Base-by-base conservation (phyloP, 2,329 filamentous ascomycete species). In the Furcasterigmium sp. region DNA sequence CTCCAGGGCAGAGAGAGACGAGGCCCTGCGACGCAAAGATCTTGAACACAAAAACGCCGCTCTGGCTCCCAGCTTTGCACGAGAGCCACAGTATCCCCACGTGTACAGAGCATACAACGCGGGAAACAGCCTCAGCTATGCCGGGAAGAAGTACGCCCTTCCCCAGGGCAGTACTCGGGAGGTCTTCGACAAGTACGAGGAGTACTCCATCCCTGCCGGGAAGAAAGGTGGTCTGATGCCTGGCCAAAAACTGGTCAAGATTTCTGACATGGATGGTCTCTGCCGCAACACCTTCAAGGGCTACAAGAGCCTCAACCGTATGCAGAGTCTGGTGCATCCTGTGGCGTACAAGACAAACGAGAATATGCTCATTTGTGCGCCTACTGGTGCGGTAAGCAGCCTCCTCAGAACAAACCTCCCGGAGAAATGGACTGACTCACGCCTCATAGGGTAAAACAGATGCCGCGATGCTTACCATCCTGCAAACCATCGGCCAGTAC, bases 341-440 rank as follows among this genome's bases (percentile, higher is more conserved):
- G 88, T 98, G 5, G 93, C 91, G 0, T 97, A 98, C 67, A 88
- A 85, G 61, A 96, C 89, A 3, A 95, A 83, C 57, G 93, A 98
- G 66, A 98, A 98, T 54, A 96, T 98, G 91, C 79, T 98, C 41
- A 94, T 98, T 46, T 98, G 93, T 64, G 93, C 93, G 18, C 93
- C 93, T 5, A 98, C 93, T 42, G 93, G 93, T 80, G 91, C 91
- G 48, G 76, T 78, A 62, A 67, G 78, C n/a, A 14, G 18, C 18
- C 5, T 9, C 35, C 21, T 15, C 15, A 25, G 15, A 8, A 35
- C 21, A 11, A 26, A 7, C 23, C 7, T 35, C 15, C 32, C n/a
- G n/a, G n/a, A 35, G 11, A 18, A 7, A 35, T 5, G 17, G 7
- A 18, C n/a, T 15, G 44, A 23, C 46, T 58, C 36, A 60, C 19